These are phyloP conservation scores for Trichoderma arundinaceum DNA, from an alignment of 2,329 filamentous ascomycete species.

Conservation along the genomic window DNA sequence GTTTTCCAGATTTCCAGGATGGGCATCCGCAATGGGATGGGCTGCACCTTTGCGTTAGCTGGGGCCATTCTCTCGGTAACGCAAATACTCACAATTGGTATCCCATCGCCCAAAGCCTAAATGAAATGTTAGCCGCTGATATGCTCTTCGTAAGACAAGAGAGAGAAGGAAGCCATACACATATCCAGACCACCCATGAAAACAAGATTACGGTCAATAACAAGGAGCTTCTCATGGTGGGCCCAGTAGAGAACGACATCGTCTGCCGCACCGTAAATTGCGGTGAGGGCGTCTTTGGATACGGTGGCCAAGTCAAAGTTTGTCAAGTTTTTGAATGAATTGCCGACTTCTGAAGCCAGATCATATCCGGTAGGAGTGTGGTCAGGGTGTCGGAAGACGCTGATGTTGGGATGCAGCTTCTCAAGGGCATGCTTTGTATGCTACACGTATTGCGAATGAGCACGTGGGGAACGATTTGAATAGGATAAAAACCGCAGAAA, in stretches of 20 bases:
- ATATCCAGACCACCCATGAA: slow-evolving; percentile 94
- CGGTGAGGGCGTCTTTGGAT: slow-evolving; percentile 74
- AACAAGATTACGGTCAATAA: slow-evolving; percentile 77
- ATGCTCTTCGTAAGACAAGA: slow-evolving; percentile 36
- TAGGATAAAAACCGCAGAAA: not conserved
- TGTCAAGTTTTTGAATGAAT: slow-evolving; percentile 58
- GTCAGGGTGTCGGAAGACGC: slow-evolving; percentile 89
- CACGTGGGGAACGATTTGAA: slow-evolving; percentile 34
- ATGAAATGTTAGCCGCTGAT: not conserved
- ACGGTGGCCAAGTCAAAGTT: slow-evolving; percentile 66
- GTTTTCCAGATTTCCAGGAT: slow-evolving; percentile 75
- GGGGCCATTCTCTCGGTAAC: not conserved
- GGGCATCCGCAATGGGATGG: slow-evolving; percentile 83
- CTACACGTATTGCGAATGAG: slow-evolving; percentile 40
- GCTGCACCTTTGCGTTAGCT: slow-evolving; percentile 42
- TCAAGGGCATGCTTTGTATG: slow-evolving; percentile 85
- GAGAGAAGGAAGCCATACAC: slow-evolving; percentile 52
- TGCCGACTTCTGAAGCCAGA: slow-evolving; percentile 70
- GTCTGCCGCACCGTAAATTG: slow-evolving; percentile 80
- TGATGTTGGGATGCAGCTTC: slow-evolving; percentile 79
- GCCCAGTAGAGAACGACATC: slow-evolving; percentile 90
- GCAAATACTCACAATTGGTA: slow-evolving; percentile 66
- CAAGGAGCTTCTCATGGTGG: slow-evolving; percentile 88
- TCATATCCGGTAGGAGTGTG: slow-evolving; percentile 77
- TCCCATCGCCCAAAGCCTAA: slow-evolving; percentile 83